Percentiles rank a stretch among this genome's conserved stretches.
Evolutionary conservation across 768 basidiomycete species (phyloP).

Genomic region (Xanthoconium purpureum): DNA sequence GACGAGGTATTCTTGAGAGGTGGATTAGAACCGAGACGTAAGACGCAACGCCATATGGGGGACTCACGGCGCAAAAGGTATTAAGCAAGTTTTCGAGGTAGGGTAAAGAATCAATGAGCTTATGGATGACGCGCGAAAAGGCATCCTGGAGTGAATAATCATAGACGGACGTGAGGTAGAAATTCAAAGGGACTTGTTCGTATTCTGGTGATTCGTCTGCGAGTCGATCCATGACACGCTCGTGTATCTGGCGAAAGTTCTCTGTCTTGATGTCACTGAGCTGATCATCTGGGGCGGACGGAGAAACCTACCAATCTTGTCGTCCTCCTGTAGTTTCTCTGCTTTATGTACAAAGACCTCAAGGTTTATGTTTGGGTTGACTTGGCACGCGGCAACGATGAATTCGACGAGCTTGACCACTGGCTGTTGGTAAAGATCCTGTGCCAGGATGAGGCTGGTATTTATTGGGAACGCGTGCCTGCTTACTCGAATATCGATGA

Average conservation of each 20-base stretch:
- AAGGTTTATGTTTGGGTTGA: conserved; percentile 73
- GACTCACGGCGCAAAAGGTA: conserved; percentile 70
- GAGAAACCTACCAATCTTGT: conserved; percentile 68
- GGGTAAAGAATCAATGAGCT: conserved; percentile 78
- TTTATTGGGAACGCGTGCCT: neutral
- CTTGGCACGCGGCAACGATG: conserved; percentile 70
- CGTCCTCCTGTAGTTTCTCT: conserved; percentile 87
- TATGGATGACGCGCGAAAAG: conserved; percentile 86
- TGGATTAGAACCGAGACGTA: neutral
- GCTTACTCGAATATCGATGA: conserved; percentile 89
- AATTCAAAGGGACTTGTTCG: conserved; percentile 76
- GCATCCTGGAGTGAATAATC: conserved; percentile 91
- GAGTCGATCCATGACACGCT: conserved; percentile 80
- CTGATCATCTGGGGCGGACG: neutral
- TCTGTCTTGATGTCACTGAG: conserved; percentile 46
- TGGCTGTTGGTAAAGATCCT: conserved; percentile 85
- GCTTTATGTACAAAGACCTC: conserved; percentile 97
- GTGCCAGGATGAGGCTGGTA: conserved; percentile 3
- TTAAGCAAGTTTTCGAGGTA: conserved; percentile 87
- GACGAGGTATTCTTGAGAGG: conserved; percentile 76
- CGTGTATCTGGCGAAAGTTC: conserved; percentile 87
- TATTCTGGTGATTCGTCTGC: conserved; percentile 73
- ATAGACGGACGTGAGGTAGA: conserved; percentile 89
- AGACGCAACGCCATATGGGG: neutral
- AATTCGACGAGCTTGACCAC: conserved; percentile 81